A percentile compares a stretch with the other conserved stretches of the same genome.
Evolutionary conservation across 2,329 filamentous ascomycete species (phyloP).

Genomic region (Magnaporthiopsis rhizophila): DNA sequence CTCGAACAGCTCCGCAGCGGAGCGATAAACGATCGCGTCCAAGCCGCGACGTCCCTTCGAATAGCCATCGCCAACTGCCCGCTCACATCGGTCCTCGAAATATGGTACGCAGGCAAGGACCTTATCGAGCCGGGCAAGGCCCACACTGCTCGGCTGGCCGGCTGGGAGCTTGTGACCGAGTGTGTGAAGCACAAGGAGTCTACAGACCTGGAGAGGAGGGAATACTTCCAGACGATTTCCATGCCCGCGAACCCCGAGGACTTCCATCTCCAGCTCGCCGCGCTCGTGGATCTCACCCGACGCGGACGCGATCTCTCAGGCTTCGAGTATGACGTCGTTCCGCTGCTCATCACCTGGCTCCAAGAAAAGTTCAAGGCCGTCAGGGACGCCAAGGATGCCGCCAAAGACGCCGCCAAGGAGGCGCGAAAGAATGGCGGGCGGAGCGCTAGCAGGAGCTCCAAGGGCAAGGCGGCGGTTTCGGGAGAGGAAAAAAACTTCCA

Average conservation of each 20-base stretch:
- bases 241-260: slow-evolving; percentile 50
- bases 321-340: slow-evolving; percentile 60
- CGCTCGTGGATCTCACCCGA: slow-evolving; percentile 53
- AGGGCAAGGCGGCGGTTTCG: slow-evolving; percentile 31
- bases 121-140: slow-evolving; percentile 51
- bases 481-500: slow-evolving; percentile 55
- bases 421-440: slow-evolving; percentile 42
- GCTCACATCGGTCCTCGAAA: slow-evolving; percentile 49
- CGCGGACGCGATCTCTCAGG: slow-evolving; percentile 55
- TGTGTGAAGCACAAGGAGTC: slow-evolving; percentile 55
- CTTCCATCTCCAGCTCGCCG: slow-evolving; percentile 57
- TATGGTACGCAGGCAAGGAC: slow-evolving; percentile 61
- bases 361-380: slow-evolving; percentile 45
- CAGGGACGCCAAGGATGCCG: slow-evolving; percentile 36
- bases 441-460: slow-evolving; percentile 28
- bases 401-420: slow-evolving; percentile 38
- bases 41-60: slow-evolving; percentile 50
- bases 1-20: slow-evolving; percentile 48
- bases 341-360: slow-evolving; percentile 55
- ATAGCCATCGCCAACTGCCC: slow-evolving; percentile 50
- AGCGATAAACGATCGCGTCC: slow-evolving; percentile 42
- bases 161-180: slow-evolving; percentile 57
- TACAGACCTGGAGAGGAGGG: slow-evolving; percentile 58
- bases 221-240: slow-evolving; percentile 57
- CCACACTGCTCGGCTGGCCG: slow-evolving; percentile 45